Conservation (phyloP, 2,329 filamentous ascomycete genomes). For the Sporothrix pseudoabietina region DNA sequence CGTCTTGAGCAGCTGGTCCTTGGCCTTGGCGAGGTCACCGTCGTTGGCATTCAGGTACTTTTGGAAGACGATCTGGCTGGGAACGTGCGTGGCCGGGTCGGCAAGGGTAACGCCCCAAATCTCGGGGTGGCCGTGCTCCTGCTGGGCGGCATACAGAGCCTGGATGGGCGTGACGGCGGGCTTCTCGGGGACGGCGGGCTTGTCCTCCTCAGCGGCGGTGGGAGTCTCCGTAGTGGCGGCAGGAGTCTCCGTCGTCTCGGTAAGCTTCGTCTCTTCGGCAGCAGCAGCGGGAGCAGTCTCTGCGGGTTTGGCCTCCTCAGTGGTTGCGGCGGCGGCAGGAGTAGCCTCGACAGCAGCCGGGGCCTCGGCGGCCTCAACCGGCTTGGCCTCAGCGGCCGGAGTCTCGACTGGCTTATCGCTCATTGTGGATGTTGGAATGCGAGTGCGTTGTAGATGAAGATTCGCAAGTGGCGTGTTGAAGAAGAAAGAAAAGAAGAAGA, state of each 20-base stretch:
- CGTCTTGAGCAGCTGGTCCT: constrained; percentile 75
- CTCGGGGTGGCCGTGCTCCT: constrained; percentile 50
- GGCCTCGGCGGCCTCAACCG: not conserved
- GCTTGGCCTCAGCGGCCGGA: constrained; percentile 26
- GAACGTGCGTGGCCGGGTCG: constrained; percentile 59
- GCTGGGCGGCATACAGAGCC: constrained; percentile 37
- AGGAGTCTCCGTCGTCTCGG: not conserved
- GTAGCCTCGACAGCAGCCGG: constrained; percentile 5
- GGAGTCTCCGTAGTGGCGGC: not conserved
- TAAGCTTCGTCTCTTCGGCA: constrained; percentile 16
- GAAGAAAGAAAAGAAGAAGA: not conserved
- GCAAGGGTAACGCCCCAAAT: constrained; percentile 82
- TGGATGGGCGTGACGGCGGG: constrained; percentile 30
- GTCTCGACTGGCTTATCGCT: constrained; percentile 33
- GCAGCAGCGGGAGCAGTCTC: constrained; percentile 2
- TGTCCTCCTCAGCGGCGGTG: constrained; percentile 15
- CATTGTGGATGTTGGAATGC: constrained; percentile 28
- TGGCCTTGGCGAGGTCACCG: constrained; percentile 71
- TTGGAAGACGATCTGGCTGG: constrained; percentile 81
- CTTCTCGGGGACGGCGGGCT: constrained; percentile 26
- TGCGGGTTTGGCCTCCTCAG: constrained; percentile 23
- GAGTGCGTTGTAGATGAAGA: not conserved
- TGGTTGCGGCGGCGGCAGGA: not conserved
- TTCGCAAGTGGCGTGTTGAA: not conserved
- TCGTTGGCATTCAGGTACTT: constrained; percentile 93